Base-by-base conservation (phyloP, 1,139 yeast genomes). In the Spathaspora jeffriesii region DNA sequence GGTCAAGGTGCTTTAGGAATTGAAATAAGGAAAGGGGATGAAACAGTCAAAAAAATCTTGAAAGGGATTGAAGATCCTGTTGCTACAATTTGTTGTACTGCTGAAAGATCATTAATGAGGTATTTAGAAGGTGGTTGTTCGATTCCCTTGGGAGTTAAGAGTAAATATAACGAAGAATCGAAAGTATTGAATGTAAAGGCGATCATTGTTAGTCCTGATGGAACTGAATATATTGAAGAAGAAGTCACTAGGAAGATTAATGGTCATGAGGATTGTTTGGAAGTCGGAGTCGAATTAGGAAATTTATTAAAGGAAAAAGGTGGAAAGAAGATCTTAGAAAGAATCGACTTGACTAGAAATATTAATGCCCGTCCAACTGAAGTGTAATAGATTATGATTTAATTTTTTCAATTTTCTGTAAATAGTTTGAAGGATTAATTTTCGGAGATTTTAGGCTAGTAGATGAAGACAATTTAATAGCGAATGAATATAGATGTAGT, bases 1-100 rank as follows among this genome's bases (percentile, higher is more conserved):
- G 99, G 99, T 15, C 99, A 93, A 71, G 99, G 99, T 53, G 98
- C 98, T 0, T 71, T 93, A 46, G 99, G 98, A 18, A 74, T 93
- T 36, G 99, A 93, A 68, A 88, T 92, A 55, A 80, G 95, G 59
- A 78, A 79, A 49, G 81, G 78, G 47, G 97, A 95, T 63, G 64
- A 67, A 8, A 67, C 71, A 45, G 78, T 87, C 63, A 72, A 73
- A 57, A 67, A 78, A 46, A 73, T 92, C 28, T 78, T 96, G 54
- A 65, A 73, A 20, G 73, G 78, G 46, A 81, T 93, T 52, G 86
- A 85, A 58, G 86, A 91, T 63, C 68, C 73, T 44, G 78, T 82
- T 11, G 79, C 96, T 2, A 80, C 92, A 2, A 71, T 84, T 53
- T 78, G 95, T 58, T 92, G 99, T 66, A 67, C 84, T n/a, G 96